Conservation (phyloP, 257 asterid species). For the Solanum stenotomum region DNA sequence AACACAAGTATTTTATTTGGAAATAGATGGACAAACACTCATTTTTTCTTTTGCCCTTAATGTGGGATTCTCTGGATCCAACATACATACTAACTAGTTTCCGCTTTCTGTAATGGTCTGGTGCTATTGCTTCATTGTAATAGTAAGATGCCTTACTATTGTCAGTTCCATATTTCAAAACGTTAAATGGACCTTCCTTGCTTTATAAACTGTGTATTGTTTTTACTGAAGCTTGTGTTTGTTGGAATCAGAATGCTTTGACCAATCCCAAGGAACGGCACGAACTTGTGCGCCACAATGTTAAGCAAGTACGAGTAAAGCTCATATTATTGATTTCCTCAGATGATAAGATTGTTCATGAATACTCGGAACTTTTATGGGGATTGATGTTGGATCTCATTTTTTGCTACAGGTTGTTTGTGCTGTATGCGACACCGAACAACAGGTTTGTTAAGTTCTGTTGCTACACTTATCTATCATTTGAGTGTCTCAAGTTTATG, state of each 20-base stretch:
- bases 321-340: neutral
- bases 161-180: neutral
- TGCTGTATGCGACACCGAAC: constrained; percentile 29
- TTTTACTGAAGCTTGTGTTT: neutral
- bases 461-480: neutral
- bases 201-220: neutral
- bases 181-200: neutral
- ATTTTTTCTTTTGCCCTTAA: neutral
- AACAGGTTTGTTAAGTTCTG: constrained; percentile 15
- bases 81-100: neutral
- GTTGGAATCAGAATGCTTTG: constrained; percentile 36
- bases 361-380: neutral
- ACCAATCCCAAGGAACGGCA: constrained; percentile 69
- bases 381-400: neutral
- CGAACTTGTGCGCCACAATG: constrained; percentile 50
- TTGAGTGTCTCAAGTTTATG: neutral
- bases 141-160: neutral
- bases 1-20: neutral
- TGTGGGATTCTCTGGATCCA: neutral
- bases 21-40: neutral
- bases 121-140: neutral
- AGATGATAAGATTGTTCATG: neutral
- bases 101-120: neutral
- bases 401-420: constrained; percentile 20
- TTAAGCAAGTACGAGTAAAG: neutral